Percentiles rank a stretch among this genome's conserved stretches.
Evolutionary conservation across 2,329 filamentous ascomycete genomes (phyloP).

Genomic region (Mycosphaerelloides madeirae): DNA sequence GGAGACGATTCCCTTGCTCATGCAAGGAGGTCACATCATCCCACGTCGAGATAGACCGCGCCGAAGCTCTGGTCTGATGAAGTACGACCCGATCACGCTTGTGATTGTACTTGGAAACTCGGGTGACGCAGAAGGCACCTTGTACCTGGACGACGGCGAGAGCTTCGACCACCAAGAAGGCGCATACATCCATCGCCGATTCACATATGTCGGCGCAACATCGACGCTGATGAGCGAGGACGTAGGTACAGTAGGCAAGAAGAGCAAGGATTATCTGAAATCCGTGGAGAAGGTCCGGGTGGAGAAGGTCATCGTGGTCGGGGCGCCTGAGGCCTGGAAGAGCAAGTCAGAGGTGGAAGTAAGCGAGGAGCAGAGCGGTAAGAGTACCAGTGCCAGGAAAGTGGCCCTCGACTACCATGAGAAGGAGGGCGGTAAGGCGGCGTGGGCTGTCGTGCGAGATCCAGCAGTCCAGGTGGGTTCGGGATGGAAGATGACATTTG

Average conservation of each 20-base stretch:
- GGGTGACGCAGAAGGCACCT: constrained; percentile 69
- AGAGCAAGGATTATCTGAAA: constrained; percentile 71
- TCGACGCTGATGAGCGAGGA: constrained; percentile 66
- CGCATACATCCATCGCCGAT: constrained; percentile 81
- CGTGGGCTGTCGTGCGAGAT: constrained; percentile 60
- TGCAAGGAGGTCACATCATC: constrained; percentile 90
- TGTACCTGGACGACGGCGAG: constrained; percentile 93
- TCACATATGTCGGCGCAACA: constrained; percentile 56
- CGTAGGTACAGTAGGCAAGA: constrained; percentile 53
- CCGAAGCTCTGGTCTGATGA: constrained; percentile 82
- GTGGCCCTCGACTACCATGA: constrained; percentile 58
- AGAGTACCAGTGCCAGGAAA: constrained; percentile 38
- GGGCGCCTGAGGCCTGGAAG: constrained; percentile 69
- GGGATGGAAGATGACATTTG: constrained; percentile 60
- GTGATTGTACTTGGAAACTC: constrained; percentile 67
- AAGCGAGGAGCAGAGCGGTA: constrained; percentile 54
- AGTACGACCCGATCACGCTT: constrained; percentile 89
- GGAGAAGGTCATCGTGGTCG: constrained; percentile 79
- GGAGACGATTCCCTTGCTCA: constrained; percentile 81
- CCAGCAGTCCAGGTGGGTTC: constrained; percentile 58
- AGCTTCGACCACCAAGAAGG: constrained; percentile 82
- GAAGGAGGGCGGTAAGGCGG: constrained; percentile 51
- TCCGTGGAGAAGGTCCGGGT: constrained; percentile 71
- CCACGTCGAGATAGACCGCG: constrained; percentile 83
- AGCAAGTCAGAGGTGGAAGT: constrained; percentile 59